Conservation (phyloP, 1,139 yeast species). For the Yamadazyma jaroonii region DNA sequence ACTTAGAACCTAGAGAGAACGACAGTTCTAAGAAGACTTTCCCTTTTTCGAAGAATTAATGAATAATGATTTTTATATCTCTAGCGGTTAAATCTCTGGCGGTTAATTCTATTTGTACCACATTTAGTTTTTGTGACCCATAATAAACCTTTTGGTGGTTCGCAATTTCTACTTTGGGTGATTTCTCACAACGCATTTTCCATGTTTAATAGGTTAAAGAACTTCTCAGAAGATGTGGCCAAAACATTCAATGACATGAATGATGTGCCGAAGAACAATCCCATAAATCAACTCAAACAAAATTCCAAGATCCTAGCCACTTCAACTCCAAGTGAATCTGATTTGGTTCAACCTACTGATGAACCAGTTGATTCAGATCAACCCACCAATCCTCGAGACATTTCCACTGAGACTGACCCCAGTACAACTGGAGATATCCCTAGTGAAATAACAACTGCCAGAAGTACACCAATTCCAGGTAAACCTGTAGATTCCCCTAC, state of each 20-base stretch:
- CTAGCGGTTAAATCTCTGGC: neutral
- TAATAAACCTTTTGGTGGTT: neutral
- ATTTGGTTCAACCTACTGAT: conserved; percentile 47
- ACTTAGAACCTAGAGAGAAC: conserved; percentile 66
- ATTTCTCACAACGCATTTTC: too few species aligned
- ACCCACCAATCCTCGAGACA: conserved; percentile 2
- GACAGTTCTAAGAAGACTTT: conserved; percentile 9
- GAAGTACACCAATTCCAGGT: conserved; percentile 25
- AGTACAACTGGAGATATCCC: neutral
- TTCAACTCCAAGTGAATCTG: conserved; percentile 44
- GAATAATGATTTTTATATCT: neutral
- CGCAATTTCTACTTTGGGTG: too few species aligned
- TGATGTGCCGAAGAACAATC: conserved; percentile 15
- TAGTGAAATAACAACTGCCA: too few species aligned
- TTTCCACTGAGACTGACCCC: neutral
- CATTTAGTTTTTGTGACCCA: neutral
- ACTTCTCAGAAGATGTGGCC: conserved; percentile 55
- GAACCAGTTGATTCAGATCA: conserved; percentile 16
- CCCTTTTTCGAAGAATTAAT: conserved; percentile 11
- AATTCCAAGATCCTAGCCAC: conserved; percentile 31
- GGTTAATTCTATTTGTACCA: too few species aligned
- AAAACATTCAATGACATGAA: conserved; percentile 39
- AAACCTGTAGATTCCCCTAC: neutral
- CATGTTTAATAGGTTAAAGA: conserved; percentile 46
- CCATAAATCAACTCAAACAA: conserved; percentile 31